phyloP scores from a whole-genome alignment of 805 yeast species.

The Isabelozyma heimii region DNA sequence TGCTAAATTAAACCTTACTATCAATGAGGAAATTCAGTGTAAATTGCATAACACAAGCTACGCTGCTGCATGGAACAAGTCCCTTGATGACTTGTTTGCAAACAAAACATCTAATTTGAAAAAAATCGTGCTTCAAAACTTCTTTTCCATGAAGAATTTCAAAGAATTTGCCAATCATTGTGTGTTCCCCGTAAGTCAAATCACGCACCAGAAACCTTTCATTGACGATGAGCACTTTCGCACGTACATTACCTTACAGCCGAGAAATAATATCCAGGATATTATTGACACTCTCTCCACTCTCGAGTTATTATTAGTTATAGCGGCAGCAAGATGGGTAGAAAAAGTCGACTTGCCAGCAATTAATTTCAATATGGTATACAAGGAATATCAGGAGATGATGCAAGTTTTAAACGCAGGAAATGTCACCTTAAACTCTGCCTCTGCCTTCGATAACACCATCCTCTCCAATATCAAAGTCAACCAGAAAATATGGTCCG shows the following conservation, averaged over 20 bases:
- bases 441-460: slow-evolving; percentile 35
- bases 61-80: slow-evolving; percentile 45
- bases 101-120: slow-evolving; percentile 9
- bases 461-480: slow-evolving; percentile 31
- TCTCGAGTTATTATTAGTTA: slow-evolving; percentile 65
- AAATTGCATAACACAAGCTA: slow-evolving; percentile 14
- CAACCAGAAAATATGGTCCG: slow-evolving; percentile 54
- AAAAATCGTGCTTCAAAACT: slow-evolving; percentile 34
- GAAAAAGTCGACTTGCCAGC: slow-evolving; percentile 54
- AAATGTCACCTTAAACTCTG: slow-evolving; percentile 19
- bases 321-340: slow-evolving; percentile 73
- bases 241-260: slow-evolving; percentile 16
- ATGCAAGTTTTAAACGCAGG: slow-evolving; percentile 43
- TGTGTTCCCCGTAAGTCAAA: slow-evolving; percentile 38
- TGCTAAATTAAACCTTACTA: slow-evolving; percentile 38
- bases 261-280: slow-evolving; percentile 23
- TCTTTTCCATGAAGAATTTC: slow-evolving; percentile 57
- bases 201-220: slow-evolving; percentile 20
- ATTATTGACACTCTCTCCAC: slow-evolving; percentile 50
- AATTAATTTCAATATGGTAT: slow-evolving; percentile 75
- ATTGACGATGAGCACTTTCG: slow-evolving; percentile 22
- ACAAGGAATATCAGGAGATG: slow-evolving; percentile 68
- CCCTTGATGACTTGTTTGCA: slow-evolving; percentile 28
- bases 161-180: slow-evolving; percentile 46
- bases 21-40: slow-evolving; percentile 14